Percentiles rank a stretch among this genome's conserved stretches.
Conservation (phyloP, 2,329 filamentous ascomycete species). For the Pseudonectria foliicola region DNA sequence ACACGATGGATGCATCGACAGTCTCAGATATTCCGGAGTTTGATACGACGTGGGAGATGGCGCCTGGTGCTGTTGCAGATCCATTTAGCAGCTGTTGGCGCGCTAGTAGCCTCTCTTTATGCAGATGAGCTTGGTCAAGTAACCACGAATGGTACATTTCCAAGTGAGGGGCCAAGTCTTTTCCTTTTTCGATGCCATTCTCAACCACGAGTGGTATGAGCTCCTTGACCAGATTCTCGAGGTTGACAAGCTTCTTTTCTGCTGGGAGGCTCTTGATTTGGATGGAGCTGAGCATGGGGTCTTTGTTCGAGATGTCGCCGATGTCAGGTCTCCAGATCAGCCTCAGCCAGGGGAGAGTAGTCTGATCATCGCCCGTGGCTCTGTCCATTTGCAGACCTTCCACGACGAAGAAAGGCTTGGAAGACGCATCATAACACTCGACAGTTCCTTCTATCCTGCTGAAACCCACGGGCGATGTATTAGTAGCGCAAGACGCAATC, state of each 20-base stretch:
- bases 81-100: conserved; percentile 8
- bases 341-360: conserved; percentile 16
- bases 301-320: conserved; percentile 15
- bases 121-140: conserved; percentile 12
- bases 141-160: conserved; percentile 12
- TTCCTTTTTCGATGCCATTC: conserved; percentile 10
- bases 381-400: conserved; percentile 18
- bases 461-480: conserved; percentile 14
- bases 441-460: conserved; percentile 13
- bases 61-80: conserved; percentile 1
- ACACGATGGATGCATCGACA: conserved; percentile 17
- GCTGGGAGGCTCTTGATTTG: conserved; percentile 17
- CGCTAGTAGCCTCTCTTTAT: conserved; percentile 4
- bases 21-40: conserved; percentile 13
- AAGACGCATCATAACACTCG: conserved; percentile 12
- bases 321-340: conserved; percentile 17
- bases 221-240: conserved; percentile 16
- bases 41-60: conserved; percentile 11
- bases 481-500: conserved; percentile 11
- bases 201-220: conserved; percentile 14
- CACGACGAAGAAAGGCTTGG: conserved; percentile 14
- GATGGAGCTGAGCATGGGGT: conserved; percentile 13
- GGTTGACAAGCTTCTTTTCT: conserved; percentile 16
- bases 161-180: conserved; percentile 9
- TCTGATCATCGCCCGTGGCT: conserved; percentile 12